These are phyloP conservation scores for Penicillium expansum DNA, from an alignment of 2,329 filamentous ascomycete species.

Conservation along the genomic window DNA sequence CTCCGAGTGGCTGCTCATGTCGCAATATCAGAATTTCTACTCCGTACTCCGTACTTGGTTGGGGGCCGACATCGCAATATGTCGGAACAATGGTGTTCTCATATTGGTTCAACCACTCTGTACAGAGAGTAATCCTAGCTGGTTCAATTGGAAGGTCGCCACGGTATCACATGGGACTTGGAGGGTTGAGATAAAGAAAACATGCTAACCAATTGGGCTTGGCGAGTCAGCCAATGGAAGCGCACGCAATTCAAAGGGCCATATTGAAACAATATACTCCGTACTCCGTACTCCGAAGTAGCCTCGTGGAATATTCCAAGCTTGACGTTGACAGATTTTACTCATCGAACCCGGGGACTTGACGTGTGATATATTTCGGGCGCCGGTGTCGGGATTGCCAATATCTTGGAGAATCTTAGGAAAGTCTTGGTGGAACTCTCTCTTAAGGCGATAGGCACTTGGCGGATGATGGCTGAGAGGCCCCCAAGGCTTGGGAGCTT, in stretches of 20 bases:
- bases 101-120: neutral
- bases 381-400: neutral
- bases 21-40: constrained; percentile 8
- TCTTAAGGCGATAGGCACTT: neutral
- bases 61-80: neutral
- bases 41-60: neutral
- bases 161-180: too few relatives aligned
- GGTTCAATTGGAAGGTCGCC: neutral
- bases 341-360: too few relatives aligned
- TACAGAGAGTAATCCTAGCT: neutral
- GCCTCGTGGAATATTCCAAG: neutral
- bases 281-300: neutral
- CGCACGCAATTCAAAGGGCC: neutral
- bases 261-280: neutral
- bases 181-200: neutral
- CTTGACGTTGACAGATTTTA: neutral
- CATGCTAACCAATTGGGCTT: neutral
- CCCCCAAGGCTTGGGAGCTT: neutral
- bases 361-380: neutral
- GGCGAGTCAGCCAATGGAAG: neutral
- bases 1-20: constrained; percentile 12
- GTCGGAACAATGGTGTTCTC: neutral
- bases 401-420: too few relatives aligned
- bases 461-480: too few relatives aligned
- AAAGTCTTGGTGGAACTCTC: neutral